Evolutionary conservation across 139 green algal genomes (phyloP).

Genomic region (Nannochloris sp.): DNA sequence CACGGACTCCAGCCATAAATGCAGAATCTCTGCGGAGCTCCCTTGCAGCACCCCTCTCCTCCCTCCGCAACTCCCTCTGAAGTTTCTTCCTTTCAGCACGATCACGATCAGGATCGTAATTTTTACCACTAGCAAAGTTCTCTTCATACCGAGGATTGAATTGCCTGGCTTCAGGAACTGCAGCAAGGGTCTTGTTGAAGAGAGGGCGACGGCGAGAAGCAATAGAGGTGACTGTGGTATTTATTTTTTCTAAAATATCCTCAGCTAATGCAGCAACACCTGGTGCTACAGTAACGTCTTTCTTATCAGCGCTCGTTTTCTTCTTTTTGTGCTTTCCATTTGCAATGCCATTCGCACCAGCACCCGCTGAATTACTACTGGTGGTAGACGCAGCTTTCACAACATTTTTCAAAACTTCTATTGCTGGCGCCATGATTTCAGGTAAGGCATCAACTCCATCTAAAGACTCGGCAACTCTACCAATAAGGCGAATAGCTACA

Average conservation of each 20-base stretch:
- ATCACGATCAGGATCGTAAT: constrained; percentile 79
- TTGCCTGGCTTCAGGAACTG: constrained; percentile 32
- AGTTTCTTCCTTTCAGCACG: constrained; percentile 49
- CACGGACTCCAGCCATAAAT: constrained; percentile 59
- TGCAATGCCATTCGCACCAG: not conserved
- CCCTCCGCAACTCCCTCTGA: constrained; percentile 56
- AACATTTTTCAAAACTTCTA: not conserved
- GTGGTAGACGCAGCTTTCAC: too few species aligned
- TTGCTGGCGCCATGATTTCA: constrained; percentile 40
- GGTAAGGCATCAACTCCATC: constrained; percentile 27
- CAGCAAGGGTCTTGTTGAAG: constrained; percentile 10
- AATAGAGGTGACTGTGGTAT: constrained; percentile 4
- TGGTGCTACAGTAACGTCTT: not conserved
- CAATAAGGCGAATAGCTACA: constrained; percentile 35
- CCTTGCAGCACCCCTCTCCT: constrained; percentile 64
- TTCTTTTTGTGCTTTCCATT: not conserved
- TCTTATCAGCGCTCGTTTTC: not conserved
- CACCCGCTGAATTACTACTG: not conserved
- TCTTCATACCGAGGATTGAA: constrained; percentile 89
- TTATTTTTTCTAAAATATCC: not conserved
- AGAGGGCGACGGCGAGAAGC: constrained; percentile 17
- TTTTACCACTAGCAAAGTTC: constrained; percentile 50
- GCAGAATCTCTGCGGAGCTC: constrained; percentile 84
- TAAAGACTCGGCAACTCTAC: constrained; percentile 15
- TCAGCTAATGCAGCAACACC: constrained; percentile 32